phyloP scores from a whole-genome alignment of 1,284 basidiomycete genomes.

The Mycosarcoma mackinlayi region DNA sequence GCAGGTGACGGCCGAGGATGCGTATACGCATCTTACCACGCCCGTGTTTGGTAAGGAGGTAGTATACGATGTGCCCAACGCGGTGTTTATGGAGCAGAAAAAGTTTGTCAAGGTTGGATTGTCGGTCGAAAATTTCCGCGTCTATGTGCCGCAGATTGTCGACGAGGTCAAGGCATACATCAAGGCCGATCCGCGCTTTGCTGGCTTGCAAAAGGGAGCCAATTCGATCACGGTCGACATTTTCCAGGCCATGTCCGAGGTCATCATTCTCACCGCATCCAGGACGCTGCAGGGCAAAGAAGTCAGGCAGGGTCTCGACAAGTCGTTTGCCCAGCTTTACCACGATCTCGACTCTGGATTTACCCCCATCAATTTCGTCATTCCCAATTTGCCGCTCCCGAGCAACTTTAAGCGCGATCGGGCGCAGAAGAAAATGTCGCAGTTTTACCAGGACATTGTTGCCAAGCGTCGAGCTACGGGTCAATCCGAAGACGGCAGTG shows the following conservation, averaged over 20 bases:
- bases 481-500: constrained; percentile 2
- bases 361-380: constrained; percentile 79
- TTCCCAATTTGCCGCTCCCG: constrained; percentile 90
- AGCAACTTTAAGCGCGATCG: constrained; percentile 86
- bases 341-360: constrained; percentile 84
- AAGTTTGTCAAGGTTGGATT: constrained; percentile 87
- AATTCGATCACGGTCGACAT: constrained; percentile 55
- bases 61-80: constrained; percentile 96
- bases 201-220: constrained; percentile 67
- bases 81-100: constrained; percentile 99
- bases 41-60: constrained; percentile 90
- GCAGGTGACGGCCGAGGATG: constrained; percentile 94
- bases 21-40: constrained; percentile 76
- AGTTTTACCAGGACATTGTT: constrained; percentile 92
- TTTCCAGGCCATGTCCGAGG: constrained; percentile 83
- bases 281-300: constrained; percentile 92
- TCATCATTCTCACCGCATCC: constrained; percentile 93
- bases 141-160: constrained; percentile 90
- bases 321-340: constrained; percentile 86
- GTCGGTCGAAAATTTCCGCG: constrained; percentile 87
- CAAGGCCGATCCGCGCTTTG: constrained; percentile 74
- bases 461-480: constrained; percentile 75
- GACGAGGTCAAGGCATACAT: constrained; percentile 69
- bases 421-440: constrained; percentile 92
- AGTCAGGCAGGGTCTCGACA: constrained; percentile 82